Percentiles rank a stretch among this genome's conserved stretches.
Conservation (phyloP, 768 basidiomycete species). For the Royoungia palumana region DNA sequence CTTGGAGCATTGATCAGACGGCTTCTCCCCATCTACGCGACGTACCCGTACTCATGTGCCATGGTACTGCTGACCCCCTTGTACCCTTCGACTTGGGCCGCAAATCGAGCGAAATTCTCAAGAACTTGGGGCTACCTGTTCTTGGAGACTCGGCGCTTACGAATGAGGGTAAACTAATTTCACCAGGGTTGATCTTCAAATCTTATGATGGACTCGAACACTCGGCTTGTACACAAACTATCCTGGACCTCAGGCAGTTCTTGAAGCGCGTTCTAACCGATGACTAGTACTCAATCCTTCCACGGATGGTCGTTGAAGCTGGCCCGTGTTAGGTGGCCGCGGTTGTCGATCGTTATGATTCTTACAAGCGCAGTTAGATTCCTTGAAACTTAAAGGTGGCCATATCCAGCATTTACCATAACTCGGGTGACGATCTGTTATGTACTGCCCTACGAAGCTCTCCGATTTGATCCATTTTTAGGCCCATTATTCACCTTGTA, state of each 20-base stretch:
- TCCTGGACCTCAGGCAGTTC: slow-evolving; percentile 70
- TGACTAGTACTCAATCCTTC: slow-evolving; percentile 1
- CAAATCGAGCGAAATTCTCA: slow-evolving; percentile 54
- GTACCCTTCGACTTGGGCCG: slow-evolving; percentile 56
- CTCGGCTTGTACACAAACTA: slow-evolving; percentile 57
- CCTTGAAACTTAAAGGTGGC: too few species aligned
- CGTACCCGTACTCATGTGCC: slow-evolving; percentile 84
- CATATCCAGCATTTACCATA: too few species aligned
- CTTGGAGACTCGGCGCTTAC: slow-evolving; percentile 35
- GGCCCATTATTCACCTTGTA: too few species aligned
- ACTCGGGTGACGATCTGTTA: too few species aligned
- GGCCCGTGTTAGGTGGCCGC: not conserved
- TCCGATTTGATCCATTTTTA: too few species aligned
- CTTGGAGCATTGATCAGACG: slow-evolving; percentile 43
- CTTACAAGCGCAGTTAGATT: too few species aligned
- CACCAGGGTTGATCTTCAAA: slow-evolving; percentile 60
- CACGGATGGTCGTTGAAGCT: not conserved
- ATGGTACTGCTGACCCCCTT: slow-evolving; percentile 73
- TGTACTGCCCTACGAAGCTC: too few species aligned
- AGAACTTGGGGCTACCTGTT: slow-evolving; percentile 48
- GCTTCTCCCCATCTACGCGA: slow-evolving; percentile 52
- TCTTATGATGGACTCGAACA: slow-evolving; percentile 69
- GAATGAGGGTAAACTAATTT: slow-evolving; percentile 15
- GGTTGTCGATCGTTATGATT: too few species aligned
- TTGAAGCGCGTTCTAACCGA: slow-evolving; percentile 55